These are phyloP conservation scores for Boletus eberwhitei DNA, from an alignment of 768 basidiomycete species.

Conservation along the genomic window DNA sequence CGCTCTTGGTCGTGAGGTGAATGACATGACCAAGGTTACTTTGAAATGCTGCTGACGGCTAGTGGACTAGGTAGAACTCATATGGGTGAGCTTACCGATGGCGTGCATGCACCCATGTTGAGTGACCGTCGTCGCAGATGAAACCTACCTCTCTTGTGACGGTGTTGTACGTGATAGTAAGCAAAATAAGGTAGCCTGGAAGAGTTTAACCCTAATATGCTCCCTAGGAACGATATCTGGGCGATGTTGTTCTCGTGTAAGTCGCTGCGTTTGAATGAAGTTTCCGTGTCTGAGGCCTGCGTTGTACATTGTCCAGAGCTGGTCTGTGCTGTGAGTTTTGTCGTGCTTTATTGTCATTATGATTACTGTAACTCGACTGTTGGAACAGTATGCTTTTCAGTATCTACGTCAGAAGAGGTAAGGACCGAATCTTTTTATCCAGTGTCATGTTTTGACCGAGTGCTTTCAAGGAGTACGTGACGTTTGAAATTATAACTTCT, in stretches of 20 bases:
- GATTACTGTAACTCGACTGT: not conserved
- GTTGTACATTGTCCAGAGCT: conserved; percentile 5
- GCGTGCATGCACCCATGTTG: not conserved
- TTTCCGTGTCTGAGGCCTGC: conserved; percentile 2
- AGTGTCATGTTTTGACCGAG: conserved; percentile 1
- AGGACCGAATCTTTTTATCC: not conserved
- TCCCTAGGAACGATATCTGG: conserved; percentile 29
- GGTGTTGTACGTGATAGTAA: conserved; percentile 25
- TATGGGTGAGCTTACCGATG: conserved; percentile 24
- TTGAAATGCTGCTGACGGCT: not conserved
- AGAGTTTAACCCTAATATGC: not conserved
- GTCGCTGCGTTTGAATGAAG: not conserved
- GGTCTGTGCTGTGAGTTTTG: conserved; percentile 20
- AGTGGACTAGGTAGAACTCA: conserved; percentile 24
- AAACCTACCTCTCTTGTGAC: conserved; percentile 25
- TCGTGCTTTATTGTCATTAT: not conserved
- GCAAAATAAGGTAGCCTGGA: not conserved
- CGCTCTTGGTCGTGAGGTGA: conserved; percentile 26
- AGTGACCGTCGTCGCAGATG: conserved; percentile 16
- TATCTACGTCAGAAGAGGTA: conserved; percentile 17
- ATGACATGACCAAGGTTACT: not conserved
- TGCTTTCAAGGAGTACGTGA: conserved; percentile 22
- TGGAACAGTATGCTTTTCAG: conserved; percentile 21
- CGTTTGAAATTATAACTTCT: not conserved
- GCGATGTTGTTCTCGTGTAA: conserved; percentile 30